Evolutionary conservation across 768 basidiomycete genomes (phyloP), one percentile per base, ranked within the genome.

Genomic region (Lepiota venenata): DNA sequence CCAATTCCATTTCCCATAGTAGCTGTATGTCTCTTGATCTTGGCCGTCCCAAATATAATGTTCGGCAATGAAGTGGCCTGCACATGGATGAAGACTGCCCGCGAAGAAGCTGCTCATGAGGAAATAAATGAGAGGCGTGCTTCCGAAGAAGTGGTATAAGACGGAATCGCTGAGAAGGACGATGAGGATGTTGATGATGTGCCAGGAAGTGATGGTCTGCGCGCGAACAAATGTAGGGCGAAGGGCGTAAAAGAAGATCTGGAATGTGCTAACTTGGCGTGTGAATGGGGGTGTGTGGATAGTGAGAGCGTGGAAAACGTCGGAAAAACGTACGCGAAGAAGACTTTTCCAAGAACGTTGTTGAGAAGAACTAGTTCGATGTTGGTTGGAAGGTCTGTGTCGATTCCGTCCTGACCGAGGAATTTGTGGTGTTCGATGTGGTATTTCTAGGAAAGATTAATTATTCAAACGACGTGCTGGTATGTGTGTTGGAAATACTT

Each of bases 391-490:
- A 99, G 77, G 68, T 99, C 97, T 8, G 93, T 94, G 65, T 99
- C 97, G 52, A 98, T 83, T 2, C 93, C 94, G 62, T 99, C 96
- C 68, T 97, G 91, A 10, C 97, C 97, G 51, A 95, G 71, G 66
- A 87, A 88, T 71, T 96, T 97, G 73, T 98, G 95, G 67, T 98
- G 96, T 60, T 98, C 95, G 52, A 97, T 81, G 67, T 98, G 95
- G 60, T 98, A 98, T 63, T 82, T 83, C 89, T 91, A 56, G 32
- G 9, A 8, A 2, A 9, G 9, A 32, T 7, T 22, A 37, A 54
- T 15, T 44, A 36, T n/a, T n/a, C n/a, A 50, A 45, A 50, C 53
- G 46, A 25, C 21, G 35, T 6, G 58, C 6, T 5, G n/a, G 25
- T 25, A n/a, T 36, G 20, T 25, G 10, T 8, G 46, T 42, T 20